Base-by-base conservation (phyloP, 2,329 filamentous ascomycete species). In the Amauroascus niger region DNA sequence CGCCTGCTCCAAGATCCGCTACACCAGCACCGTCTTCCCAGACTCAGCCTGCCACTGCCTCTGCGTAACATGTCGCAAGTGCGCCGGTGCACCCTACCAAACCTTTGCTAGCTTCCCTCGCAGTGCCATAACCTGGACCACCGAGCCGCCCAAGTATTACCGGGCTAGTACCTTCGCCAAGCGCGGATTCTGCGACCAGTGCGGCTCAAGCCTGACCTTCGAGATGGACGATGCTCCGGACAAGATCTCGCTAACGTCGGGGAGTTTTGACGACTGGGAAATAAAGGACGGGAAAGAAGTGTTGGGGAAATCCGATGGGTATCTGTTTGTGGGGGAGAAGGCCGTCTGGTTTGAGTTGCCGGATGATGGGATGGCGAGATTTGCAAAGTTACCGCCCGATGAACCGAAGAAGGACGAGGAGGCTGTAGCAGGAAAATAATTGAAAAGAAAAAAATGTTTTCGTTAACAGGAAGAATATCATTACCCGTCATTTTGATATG, bases 41-140 rank as follows among this genome's bases (percentile, higher is more conserved):
- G 61, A 58, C 11, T 55, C 62, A 22, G 61, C 75, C 26, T 66
- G 64, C 16, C 62, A 71, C 53, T 79, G 75, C 61, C 69, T 77
- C 60, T 79, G 76, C 59, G 63, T 62, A n/a, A 70, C 70, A 39
- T 79, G 76, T 57, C 74, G 75, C 54, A 72, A 73, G 59, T 56
- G 75, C 37, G 72, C 74, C 1, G 75, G 76, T 11, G 71, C 69
- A 2, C 69, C 70, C 1, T 78, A 68, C 54, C 63, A 76, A 33
- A 66, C 70, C 2, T 78, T 75, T 56, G 64, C 67, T 6, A 55
- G 65, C 7, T 69, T 77, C 39, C 62, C 67, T 0, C 57, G 55
- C 35, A 53, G 59, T 6, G 57, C 65, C 24, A 57, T 78, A 40
- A 66, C 61, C 8, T 73, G 64, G 64, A 57, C 67, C 49, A 65